Evolutionary conservation across 2,329 filamentous ascomycete species (phyloP).

Genomic region (Stemphylium beticola): DNA sequence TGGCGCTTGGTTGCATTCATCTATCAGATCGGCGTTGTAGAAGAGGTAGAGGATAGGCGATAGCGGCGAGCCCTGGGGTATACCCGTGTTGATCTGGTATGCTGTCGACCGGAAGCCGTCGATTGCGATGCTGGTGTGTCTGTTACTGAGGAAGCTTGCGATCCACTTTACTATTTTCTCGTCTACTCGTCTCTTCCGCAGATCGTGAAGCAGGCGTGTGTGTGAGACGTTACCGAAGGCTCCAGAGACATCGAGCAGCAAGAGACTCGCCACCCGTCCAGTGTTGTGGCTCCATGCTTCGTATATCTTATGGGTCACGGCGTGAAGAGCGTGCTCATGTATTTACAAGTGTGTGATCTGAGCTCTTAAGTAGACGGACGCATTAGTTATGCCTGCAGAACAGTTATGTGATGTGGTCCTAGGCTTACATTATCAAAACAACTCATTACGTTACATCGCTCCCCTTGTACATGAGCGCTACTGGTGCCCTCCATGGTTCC

Average conservation of each 20-base stretch:
- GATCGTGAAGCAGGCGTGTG: slow-evolving; percentile 29
- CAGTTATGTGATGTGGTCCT: neutral
- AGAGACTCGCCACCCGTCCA: slow-evolving; percentile 34
- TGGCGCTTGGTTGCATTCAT: slow-evolving; percentile 19
- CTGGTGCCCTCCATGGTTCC: too few species aligned
- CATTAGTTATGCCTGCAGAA: neutral
- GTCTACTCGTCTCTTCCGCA: slow-evolving; percentile 21
- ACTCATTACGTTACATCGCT: too few species aligned
- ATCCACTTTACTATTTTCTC: slow-evolving; percentile 24
- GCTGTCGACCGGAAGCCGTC: slow-evolving; percentile 14
- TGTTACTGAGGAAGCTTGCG: slow-evolving; percentile 23
- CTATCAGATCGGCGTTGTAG: slow-evolving; percentile 41
- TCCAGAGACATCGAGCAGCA: slow-evolving; percentile 38
- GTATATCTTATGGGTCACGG: slow-evolving; percentile 33
- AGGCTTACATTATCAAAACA: too few species aligned
- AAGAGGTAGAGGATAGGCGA: slow-evolving; percentile 44
- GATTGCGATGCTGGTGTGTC: slow-evolving; percentile 22
- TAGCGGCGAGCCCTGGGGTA: slow-evolving; percentile 39
- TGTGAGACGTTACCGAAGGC: slow-evolving; percentile 40
- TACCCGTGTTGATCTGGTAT: slow-evolving; percentile 27
- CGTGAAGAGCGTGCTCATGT: slow-evolving; percentile 33
- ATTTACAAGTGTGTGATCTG: neutral
- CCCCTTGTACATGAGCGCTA: too few species aligned
- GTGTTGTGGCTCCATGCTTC: slow-evolving; percentile 22
- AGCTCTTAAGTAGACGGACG: neutral